Evolutionary conservation across 202 grass and related monocot genomes (phyloP).

Genomic region (Zizania palustris): DNA sequence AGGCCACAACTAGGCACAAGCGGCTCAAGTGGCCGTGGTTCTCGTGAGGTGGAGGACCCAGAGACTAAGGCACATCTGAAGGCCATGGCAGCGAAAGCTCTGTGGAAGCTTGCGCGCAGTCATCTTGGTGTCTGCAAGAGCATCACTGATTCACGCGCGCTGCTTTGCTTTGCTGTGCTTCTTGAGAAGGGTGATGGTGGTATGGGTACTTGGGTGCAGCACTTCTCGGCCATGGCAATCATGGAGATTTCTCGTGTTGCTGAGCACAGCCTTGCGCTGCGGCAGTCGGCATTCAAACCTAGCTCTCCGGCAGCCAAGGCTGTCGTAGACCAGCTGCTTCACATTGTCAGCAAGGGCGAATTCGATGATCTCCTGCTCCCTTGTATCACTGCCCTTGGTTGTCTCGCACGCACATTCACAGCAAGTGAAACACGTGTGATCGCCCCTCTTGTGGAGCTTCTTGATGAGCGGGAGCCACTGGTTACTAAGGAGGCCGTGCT

Average conservation of each 20-base stretch:
- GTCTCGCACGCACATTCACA: slow-evolving; percentile 66
- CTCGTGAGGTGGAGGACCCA: slow-evolving; percentile 58
- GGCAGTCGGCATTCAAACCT: slow-evolving; percentile 78
- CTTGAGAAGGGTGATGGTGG: slow-evolving; percentile 67
- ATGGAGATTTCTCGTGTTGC: slow-evolving; percentile 77
- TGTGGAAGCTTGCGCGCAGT: slow-evolving; percentile 61
- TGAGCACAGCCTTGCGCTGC: slow-evolving; percentile 61
- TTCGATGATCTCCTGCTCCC: slow-evolving; percentile 60
- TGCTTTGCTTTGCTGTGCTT: slow-evolving; percentile 72
- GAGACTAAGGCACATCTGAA: slow-evolving; percentile 68
- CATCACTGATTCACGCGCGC: slow-evolving; percentile 75
- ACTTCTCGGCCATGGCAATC: slow-evolving; percentile 69
- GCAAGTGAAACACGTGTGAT: slow-evolving; percentile 66
- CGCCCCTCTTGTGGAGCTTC: slow-evolving; percentile 61
- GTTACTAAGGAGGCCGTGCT: slow-evolving; percentile 72
- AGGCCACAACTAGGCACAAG: slow-evolving; percentile 35
- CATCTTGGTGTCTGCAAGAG: slow-evolving; percentile 69
- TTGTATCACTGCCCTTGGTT: slow-evolving; percentile 69
- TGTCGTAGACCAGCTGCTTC: slow-evolving; percentile 69
- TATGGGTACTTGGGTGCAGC: slow-evolving; percentile 51
- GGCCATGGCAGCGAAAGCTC: slow-evolving; percentile 68
- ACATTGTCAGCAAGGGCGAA: slow-evolving; percentile 51
- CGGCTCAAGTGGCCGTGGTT: slow-evolving; percentile 49
- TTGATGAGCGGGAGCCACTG: slow-evolving; percentile 61
- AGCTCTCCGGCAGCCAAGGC: slow-evolving; percentile 67